These are phyloP conservation scores for Rickenella mellea DNA, from an alignment of 768 basidiomycete species.

Conservation along the genomic window DNA sequence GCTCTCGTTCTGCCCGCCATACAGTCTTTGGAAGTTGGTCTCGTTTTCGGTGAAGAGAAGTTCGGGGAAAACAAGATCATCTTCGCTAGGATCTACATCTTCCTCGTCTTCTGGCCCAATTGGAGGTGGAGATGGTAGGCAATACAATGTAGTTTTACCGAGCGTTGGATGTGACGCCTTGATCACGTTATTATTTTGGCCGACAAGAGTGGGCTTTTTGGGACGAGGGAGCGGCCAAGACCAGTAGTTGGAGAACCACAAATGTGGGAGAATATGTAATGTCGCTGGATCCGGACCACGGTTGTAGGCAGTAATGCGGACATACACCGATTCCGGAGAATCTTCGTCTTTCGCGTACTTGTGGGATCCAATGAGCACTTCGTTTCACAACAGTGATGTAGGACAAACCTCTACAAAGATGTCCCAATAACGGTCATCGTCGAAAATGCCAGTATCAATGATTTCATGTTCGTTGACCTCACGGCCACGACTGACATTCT, in stretches of 20 bases:
- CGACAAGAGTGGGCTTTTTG: constrained; percentile 51
- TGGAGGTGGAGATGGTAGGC: constrained; percentile 86
- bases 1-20: constrained; percentile 77
- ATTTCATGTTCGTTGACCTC: constrained; percentile 91
- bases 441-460: constrained; percentile 84
- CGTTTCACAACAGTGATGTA: background rate
- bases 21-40: constrained; percentile 88
- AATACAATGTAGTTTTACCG: constrained; percentile 75
- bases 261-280: constrained; percentile 87
- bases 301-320: constrained; percentile 95
- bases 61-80: constrained; percentile 69
- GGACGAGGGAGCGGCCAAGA: constrained; percentile 61
- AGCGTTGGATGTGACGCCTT: constrained; percentile 66
- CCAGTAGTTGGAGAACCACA: constrained; percentile 99
- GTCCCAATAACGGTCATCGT: constrained; percentile 96
- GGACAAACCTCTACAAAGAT: constrained; percentile 82
- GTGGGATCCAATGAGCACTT: constrained; percentile 4
- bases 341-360: constrained; percentile 98
- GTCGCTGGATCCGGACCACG: constrained; percentile 92
- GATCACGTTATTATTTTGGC: constrained; percentile 49
- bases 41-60: constrained; percentile 96
- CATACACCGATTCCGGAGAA: constrained; percentile 75
- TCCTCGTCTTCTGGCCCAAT: constrained; percentile 59
- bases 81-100: constrained; percentile 28
- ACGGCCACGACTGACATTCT: constrained; percentile 73